Base-by-base conservation (phyloP, 1,284 basidiomycete species). In the Cystobasidium slooffiae region DNA sequence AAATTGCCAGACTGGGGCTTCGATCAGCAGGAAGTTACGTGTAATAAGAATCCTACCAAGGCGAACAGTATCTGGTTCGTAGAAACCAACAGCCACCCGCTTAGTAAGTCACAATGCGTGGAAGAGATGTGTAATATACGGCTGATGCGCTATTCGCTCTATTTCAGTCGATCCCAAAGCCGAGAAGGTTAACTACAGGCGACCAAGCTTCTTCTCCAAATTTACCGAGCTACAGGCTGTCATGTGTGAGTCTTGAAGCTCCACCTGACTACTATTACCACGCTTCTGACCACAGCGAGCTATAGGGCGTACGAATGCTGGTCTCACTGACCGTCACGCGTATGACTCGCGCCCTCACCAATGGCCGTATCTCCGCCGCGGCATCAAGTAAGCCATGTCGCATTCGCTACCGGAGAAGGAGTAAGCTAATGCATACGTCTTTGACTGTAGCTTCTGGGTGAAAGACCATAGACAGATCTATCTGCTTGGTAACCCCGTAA, bases 1-100 rank as follows among this genome's bases (percentile, higher is more conserved):
- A 95, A 97, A 83, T 84, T 99, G 3, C 97, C 97, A 0, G 92
- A 97, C 10, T 99, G 97, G 97, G 97, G 90, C 0, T 99, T 88
- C 79, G 95, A 97, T 79, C 97, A 99, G 83, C 97, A 99, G 82
- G 97, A 99, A 81, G 96, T 84, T 3, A 77, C 77, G n/a, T 78
- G 80, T 64, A 78, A 80, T 59, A 79, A 95, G 86, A 96, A 97
- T 80, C 95, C 96, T 3, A 91, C 92, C 41, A 87, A 86, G 82
- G 88, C 87, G 5, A 98, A 98, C 82, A 94, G 94, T 70, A 82
- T 99, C 75, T 99, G 97, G 97, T 95, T 88, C 80, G 85, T 98
- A 66, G 97, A 99, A 85, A 96, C 93, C 3, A 88, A 91, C 76
- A 84, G 79, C 20, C 94, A 99, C 82, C 86, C 88, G 0, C 85